A percentile compares a stretch with the other conserved stretches of the same genome.
phyloP scores from a whole-genome alignment of 2,329 filamentous ascomycete species.

The Paecilomyces sp. region DNA sequence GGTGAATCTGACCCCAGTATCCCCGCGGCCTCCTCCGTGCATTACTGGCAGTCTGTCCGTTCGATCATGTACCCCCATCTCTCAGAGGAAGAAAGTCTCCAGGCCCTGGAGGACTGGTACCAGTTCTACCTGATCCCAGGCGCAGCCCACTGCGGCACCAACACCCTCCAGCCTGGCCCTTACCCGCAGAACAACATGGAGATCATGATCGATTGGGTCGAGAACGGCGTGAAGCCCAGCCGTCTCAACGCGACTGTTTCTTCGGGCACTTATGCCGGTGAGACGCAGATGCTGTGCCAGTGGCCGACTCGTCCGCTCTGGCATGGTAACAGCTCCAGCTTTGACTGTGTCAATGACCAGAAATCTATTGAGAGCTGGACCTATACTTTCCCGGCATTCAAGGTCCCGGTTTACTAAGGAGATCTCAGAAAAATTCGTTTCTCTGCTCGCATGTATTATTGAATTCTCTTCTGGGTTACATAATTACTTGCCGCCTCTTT shows the following conservation, averaged over 20 bases:
- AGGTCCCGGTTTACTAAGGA: slow-evolving; percentile 31
- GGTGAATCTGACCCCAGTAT: slow-evolving; percentile 50
- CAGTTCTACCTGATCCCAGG: slow-evolving; percentile 49
- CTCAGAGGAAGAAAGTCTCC: slow-evolving; percentile 29
- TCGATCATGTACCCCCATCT: slow-evolving; percentile 42
- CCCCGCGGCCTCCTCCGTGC: slow-evolving; percentile 47
- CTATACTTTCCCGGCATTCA: slow-evolving; percentile 32
- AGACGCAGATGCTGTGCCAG: slow-evolving; percentile 28
- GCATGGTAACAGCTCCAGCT: slow-evolving; percentile 21
- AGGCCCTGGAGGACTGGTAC: slow-evolving; percentile 47
- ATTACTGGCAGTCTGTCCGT: slow-evolving; percentile 50
- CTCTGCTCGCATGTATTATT: neutral
- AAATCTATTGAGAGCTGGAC: slow-evolving; percentile 33
- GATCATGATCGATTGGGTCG: slow-evolving; percentile 47
- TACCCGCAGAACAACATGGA: slow-evolving; percentile 42
- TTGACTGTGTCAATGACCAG: slow-evolving; percentile 34
- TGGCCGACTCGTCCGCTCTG: slow-evolving; percentile 27
- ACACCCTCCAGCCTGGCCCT: slow-evolving; percentile 39
- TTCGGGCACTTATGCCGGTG: slow-evolving; percentile 20
- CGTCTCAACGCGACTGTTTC: slow-evolving; percentile 37
- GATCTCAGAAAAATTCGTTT: neutral
- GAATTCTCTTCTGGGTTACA: too few species aligned
- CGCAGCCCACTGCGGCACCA: slow-evolving; percentile 45
- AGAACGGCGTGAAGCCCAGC: slow-evolving; percentile 40
- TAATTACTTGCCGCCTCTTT: too few species aligned